phyloP scores from a whole-genome alignment of 169 alveolate species.

The Eimeria tenella region DNA sequence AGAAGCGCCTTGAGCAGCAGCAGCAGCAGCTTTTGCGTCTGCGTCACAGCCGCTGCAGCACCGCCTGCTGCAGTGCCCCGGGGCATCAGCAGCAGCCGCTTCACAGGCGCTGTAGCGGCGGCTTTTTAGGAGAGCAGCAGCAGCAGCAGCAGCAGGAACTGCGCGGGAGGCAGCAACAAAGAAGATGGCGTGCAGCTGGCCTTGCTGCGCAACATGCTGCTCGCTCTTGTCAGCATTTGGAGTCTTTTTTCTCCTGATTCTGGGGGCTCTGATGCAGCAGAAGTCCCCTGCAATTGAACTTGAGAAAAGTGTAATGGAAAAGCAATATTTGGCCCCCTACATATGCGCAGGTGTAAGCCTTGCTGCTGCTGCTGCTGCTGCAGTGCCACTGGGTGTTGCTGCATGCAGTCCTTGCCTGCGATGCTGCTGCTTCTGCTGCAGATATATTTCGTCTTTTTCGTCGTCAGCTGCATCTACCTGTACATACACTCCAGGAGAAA shows the following conservation, averaged over 20 bases:
- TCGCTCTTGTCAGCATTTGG: constrained; percentile 66
- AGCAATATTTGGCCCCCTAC: constrained; percentile 65
- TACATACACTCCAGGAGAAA: constrained; percentile 55
- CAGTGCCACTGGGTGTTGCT: not conserved
- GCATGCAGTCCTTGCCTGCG: not conserved
- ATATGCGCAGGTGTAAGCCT: constrained; percentile 64
- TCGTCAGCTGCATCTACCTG: constrained; percentile 62
- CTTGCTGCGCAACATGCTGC: constrained; percentile 71
- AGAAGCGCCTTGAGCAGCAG: not conserved
- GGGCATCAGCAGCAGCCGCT: not conserved
- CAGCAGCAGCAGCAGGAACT: constrained; percentile 30
- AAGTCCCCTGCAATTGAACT: constrained; percentile 59
- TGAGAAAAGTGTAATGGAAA: constrained; percentile 38
- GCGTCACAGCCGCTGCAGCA: not conserved
- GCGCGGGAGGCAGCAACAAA: too few relatives aligned
- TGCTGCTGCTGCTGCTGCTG: not conserved
- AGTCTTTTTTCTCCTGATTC: constrained; percentile 24
- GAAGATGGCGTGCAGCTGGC: constrained; percentile 67
- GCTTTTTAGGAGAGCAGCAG: not conserved
- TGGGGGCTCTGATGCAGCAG: constrained; percentile 69
- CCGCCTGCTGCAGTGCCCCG: not conserved
- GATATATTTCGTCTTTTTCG: constrained; percentile 58
- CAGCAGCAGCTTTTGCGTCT: not conserved
- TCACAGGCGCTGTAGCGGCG: not conserved
- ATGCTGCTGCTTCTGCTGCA: constrained; percentile 19